phyloP scores from a whole-genome alignment of 495 filamentous ascomycete genomes.

The Immersiella caudata region DNA sequence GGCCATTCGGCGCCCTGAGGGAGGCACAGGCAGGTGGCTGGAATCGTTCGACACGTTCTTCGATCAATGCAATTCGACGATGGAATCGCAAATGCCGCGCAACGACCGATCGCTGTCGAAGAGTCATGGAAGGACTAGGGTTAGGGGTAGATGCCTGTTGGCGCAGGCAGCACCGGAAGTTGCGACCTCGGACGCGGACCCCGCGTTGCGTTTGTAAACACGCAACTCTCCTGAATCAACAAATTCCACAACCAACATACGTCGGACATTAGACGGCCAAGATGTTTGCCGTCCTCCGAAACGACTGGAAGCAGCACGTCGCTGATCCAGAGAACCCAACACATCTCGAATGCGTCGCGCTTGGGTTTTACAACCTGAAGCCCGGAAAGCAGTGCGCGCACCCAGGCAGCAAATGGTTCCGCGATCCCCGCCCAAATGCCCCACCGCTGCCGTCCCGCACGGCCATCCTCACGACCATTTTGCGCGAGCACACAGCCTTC shows the following conservation, averaged over 20 bases:
- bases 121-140: too few relatives aligned
- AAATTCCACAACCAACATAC: neutral
- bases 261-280: neutral
- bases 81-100: neutral
- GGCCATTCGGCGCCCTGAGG: neutral
- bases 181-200: too few relatives aligned
- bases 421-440: conserved; percentile 17
- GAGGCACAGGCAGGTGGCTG: neutral
- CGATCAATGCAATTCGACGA: neutral
- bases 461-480: conserved; percentile 9
- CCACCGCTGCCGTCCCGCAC: conserved; percentile 14
- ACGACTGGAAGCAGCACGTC: conserved; percentile 7
- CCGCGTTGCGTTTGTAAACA: too few relatives aligned
- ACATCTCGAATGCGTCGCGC: conserved; percentile 11
- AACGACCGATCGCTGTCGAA: too few relatives aligned
- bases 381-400: conserved; percentile 22
- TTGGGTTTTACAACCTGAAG: conserved; percentile 1
- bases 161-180: too few relatives aligned
- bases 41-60: neutral
- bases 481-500: conserved; percentile 11
- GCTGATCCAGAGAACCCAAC: conserved; percentile 19
- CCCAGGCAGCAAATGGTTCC: conserved; percentile 14
- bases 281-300: neutral
- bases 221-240: neutral
- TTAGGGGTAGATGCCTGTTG: too few relatives aligned